Base-by-base conservation (phyloP, 1,284 basidiomycete species). In the Melampsora abietis-canadensis region DNA sequence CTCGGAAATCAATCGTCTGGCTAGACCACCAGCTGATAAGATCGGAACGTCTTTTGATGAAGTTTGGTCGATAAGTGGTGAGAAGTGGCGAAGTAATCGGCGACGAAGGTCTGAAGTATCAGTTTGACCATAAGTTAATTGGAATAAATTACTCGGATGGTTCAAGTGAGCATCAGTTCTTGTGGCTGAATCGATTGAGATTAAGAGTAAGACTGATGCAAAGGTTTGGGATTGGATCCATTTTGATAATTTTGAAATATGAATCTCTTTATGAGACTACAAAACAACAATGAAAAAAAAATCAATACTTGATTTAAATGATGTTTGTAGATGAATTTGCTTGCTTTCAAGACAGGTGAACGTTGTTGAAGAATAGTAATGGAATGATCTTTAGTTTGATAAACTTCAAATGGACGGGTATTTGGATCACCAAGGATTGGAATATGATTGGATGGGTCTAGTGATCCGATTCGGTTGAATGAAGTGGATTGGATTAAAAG, bases 311-410 rank as follows among this genome's bases (percentile, higher is more conserved):
- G 40, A 8, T 34, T 34, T 34, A 4, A 8, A 34, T 34, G 34
- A 34, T 21, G 62, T 34, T 34, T 34, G 34, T 3, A 34, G 37
- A 40, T 40, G 37, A 40, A 40, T 24, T 21, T 24, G 15, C 37
- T 24, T 46, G 46, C 67, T 57, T 68, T 68, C 4, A 68, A 34
- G 7, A 68, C 67, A 15, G 67, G 67, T 27, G 67, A 68, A 8
- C 67, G 30, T 68, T 57, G 67, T 40, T 68, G 67, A 34, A 68
- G 34, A 46, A 68, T 46, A 7, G 67, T 68, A 14, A 54, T 54
- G 5, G n/a, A 21, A 46, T 40, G 44, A 47, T 67, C 47, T 17
- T 3, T 27, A 24, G 48, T 40, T 57, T 68, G 67, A 61, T 68
- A 68, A 57, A 68, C 67, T 46, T 68, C 51, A 21, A 68, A 37